These are phyloP conservation scores for Trametes versicolor DNA, from an alignment of 1,284 basidiomycete genomes.

Conservation along the genomic window DNA sequence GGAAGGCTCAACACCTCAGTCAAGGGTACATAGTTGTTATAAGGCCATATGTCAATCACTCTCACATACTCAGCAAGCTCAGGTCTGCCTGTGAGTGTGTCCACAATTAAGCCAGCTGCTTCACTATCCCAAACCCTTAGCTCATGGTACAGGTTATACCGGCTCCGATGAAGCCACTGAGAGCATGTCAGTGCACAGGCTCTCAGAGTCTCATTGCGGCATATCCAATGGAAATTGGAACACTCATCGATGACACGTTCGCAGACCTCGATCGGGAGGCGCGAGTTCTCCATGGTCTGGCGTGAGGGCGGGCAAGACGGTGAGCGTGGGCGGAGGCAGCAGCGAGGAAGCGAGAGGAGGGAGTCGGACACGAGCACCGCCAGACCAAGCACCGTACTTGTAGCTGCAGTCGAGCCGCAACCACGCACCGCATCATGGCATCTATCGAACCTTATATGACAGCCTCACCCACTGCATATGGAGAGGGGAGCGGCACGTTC, in stretches of 20 bases:
- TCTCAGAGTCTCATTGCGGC: background rate
- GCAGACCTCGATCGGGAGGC: conserved; percentile 1
- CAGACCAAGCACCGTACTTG: background rate
- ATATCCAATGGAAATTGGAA: background rate
- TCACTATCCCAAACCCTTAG: background rate
- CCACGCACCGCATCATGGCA: background rate
- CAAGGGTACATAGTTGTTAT: no score
- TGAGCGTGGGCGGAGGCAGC: background rate
- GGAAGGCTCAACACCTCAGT: no score
- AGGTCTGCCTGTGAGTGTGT: background rate
- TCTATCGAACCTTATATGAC: background rate
- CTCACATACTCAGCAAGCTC: no score
- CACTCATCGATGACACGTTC: no score
- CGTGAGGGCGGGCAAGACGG: background rate
- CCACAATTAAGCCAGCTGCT: background rate
- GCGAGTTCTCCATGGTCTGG: background rate
- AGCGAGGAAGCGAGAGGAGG: background rate
- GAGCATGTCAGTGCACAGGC: background rate
- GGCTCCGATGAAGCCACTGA: no score
- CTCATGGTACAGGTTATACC: background rate
- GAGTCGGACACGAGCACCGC: background rate
- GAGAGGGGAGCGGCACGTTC: no score
- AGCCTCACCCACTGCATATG: background rate
- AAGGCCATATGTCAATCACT: no score
- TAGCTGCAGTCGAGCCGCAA: background rate